Evolutionary conservation across 2,329 filamentous ascomycete genomes (phyloP).

Genomic region (Plenodomus lindquistii): DNA sequence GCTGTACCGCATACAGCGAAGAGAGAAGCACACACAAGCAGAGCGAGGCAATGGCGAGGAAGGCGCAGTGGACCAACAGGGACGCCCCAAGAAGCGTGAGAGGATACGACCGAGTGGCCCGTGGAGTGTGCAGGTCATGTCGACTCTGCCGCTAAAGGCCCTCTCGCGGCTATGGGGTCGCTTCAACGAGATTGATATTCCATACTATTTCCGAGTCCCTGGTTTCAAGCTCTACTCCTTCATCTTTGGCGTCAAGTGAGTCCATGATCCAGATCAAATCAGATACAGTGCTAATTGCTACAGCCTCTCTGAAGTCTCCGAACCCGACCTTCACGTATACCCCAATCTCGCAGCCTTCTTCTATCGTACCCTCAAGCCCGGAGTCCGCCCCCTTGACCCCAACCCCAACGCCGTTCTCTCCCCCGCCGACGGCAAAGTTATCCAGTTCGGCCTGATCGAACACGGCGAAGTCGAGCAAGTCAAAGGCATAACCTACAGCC

Average conservation of each 20-base stretch:
- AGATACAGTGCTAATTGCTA: conserved; percentile 44
- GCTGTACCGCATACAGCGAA: conserved; percentile 72
- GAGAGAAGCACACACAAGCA: conserved; percentile 50
- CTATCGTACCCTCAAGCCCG: conserved; percentile 91
- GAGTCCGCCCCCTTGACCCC: conserved; percentile 80
- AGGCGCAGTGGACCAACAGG: conserved; percentile 40
- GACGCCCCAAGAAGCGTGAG: conserved; percentile 57
- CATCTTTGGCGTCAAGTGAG: conserved; percentile 81
- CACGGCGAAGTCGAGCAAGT: conserved; percentile 97
- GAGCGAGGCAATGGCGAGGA: conserved; percentile 53
- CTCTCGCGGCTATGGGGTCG: conserved; percentile 86
- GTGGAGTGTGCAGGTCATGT: conserved; percentile 95
- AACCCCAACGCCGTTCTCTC: conserved; percentile 80
- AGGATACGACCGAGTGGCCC: conserved; percentile 81
- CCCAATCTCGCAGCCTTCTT: conserved; percentile 96
- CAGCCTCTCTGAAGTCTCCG: conserved; percentile 81
- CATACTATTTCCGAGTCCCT: conserved; percentile 83
- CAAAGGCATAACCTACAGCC: conserved; percentile 96
- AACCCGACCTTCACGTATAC: conserved; percentile 85
- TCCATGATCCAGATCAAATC: neutral
- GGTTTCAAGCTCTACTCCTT: conserved; percentile 91
- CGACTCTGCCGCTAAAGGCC: conserved; percentile 86
- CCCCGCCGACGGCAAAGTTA: conserved; percentile 85
- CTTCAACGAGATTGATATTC: conserved; percentile 88
- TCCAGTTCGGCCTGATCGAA: conserved; percentile 91